These are phyloP conservation scores for Hanseniaspora clermontiae DNA, from an alignment of 805 yeast genomes.

Conservation along the genomic window DNA sequence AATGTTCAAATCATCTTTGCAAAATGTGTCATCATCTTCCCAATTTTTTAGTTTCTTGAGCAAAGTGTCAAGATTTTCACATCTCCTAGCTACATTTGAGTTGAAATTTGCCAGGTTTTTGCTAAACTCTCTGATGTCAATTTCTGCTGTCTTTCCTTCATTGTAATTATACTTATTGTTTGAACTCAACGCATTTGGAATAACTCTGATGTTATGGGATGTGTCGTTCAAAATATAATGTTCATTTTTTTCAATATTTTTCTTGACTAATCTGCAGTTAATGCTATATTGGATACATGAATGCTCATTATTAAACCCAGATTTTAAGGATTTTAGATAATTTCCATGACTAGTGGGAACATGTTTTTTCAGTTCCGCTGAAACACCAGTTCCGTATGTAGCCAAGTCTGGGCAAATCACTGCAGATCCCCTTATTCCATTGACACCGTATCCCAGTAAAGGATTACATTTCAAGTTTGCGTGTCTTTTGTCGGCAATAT, in stretches of 20 bases:
- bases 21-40: neutral
- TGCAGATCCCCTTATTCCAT: slow-evolving; percentile 41
- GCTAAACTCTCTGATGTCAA: slow-evolving; percentile 12
- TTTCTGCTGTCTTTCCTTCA: slow-evolving; percentile 18
- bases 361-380: neutral
- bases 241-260: slow-evolving; percentile 25
- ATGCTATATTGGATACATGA: slow-evolving; percentile 40
- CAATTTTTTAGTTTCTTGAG: slow-evolving; percentile 1
- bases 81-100: neutral
- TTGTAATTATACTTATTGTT: slow-evolving; percentile 11
- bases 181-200: slow-evolving; percentile 27
- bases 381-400: neutral
- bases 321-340: slow-evolving; percentile 44
- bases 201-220: slow-evolving; percentile 30
- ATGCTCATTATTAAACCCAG: slow-evolving; percentile 37
- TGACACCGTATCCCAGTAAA: slow-evolving; percentile 44
- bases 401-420: slow-evolving; percentile 36
- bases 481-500: slow-evolving; percentile 19
- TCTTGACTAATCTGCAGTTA: slow-evolving; percentile 45
- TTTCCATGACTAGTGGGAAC: slow-evolving; percentile 18
- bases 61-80: neutral
- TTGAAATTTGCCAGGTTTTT: slow-evolving; percentile 7
- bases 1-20: neutral
- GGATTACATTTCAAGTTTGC: slow-evolving; percentile 24
- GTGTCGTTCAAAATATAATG: slow-evolving; percentile 27